phyloP scores from a whole-genome alignment of 1,139 yeast genomes.

The Lodderomyces margitis region DNA sequence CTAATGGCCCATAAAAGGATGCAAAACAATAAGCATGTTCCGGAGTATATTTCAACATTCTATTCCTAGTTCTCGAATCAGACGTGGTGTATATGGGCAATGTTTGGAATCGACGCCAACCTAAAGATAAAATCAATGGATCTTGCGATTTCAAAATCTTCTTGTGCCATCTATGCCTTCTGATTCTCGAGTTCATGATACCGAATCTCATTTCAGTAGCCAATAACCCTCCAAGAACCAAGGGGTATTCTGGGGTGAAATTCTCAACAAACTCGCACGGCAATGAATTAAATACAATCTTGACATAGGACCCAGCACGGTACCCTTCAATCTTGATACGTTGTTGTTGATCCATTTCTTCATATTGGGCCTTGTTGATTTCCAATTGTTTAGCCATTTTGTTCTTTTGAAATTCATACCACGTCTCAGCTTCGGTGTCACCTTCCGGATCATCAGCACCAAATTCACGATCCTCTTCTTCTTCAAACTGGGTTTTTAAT shows the following conservation, averaged over 20 bases:
- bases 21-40: conserved; percentile 98
- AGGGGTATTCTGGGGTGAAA: conserved; percentile 81
- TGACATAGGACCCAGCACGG: conserved; percentile 92
- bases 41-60: conserved; percentile 97
- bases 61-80: conserved; percentile 94
- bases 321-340: conserved; percentile 86
- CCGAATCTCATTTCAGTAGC: conserved; percentile 94
- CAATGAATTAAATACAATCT: conserved; percentile 74
- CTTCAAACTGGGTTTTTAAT: conserved; percentile 84
- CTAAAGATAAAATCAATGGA: conserved; percentile 88
- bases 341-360: conserved; percentile 69
- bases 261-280: conserved; percentile 92
- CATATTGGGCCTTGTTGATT: conserved; percentile 79
- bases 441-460: conserved; percentile 76
- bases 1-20: conserved; percentile 94
- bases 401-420: conserved; percentile 97
- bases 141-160: conserved; percentile 93
- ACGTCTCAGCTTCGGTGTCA: conserved; percentile 79
- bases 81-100: conserved; percentile 93
- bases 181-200: conserved; percentile 84
- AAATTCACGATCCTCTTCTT: conserved; percentile 78
- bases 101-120: conserved; percentile 99
- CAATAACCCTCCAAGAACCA: conserved; percentile 86
- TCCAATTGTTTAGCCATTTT: conserved; percentile 96
- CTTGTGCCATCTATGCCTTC: conserved; percentile 99